Evolutionary conservation across 331 rosid species (phyloP), one percentile per base, ranked within the genome.

Genomic region (Pyrus hybrid): DNA sequence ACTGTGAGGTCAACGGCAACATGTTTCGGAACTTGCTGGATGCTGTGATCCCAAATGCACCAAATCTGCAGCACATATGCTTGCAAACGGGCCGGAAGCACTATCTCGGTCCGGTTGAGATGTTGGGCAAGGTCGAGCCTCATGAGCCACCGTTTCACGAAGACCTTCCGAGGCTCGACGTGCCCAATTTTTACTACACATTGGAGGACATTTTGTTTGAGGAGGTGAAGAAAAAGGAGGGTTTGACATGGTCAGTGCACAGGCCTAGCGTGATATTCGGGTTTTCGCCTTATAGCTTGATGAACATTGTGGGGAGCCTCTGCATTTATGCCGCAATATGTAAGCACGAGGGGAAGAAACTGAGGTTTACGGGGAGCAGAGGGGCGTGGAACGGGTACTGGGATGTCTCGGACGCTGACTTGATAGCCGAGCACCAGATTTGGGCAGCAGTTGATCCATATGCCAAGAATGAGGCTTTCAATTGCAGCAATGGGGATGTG

Each of bases 201-300:
- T 65, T 57, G 54, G 83, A 79, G 63, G 83, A 79, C 33, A 68
- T 79, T 29, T 63, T 79, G 75, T 22, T 28, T 16, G 60, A 30
- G 58, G 75, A 57, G 75, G 79, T 68, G 25, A 54, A 74, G 75
- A 67, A 74, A 70, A 79, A 79, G 14, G 79, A 79, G 32, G 75
- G 83, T 30, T 18, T 73, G 66, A 79, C 83, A 26, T 79, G 79
- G 79, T 79, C 79, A 3, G 83, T 79, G n/a, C 83, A 74, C 49
- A 75, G 67, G 66, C 83, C 79, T 1, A 13, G 28, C 13, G 6
- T 49, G 14, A 61, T 74, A 49, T 74, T 74, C 35, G 83, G 79
- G 25, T 68, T 80, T 30, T 80, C 79, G 11, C 83, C 76, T 0
- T 67, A 30, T 32, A 58, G 79, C 70, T 47, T 49, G 71, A 33